phyloP scores from a whole-genome alignment of 2,329 filamentous ascomycete species.

The Neonectria hederae region DNA sequence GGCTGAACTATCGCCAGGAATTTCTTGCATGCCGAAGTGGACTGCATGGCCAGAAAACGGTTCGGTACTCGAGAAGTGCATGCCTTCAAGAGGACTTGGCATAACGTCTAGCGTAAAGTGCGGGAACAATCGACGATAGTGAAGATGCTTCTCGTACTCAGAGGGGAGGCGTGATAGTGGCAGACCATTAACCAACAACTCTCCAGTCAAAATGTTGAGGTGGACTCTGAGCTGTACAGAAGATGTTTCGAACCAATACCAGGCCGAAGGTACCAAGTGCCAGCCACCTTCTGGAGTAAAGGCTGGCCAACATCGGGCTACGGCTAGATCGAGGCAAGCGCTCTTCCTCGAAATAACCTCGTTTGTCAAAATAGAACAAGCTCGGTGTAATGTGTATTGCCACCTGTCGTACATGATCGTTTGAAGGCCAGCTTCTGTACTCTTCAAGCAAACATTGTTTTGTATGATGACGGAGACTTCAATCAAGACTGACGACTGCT shows the following conservation, averaged over 20 bases:
- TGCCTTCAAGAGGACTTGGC: slow-evolving; percentile 33
- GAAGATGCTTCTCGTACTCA: neutral
- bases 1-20: slow-evolving; percentile 17
- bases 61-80: slow-evolving; percentile 54
- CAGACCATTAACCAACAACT: slow-evolving; percentile 20
- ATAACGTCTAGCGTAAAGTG: slow-evolving; percentile 23
- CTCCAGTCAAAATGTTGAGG: slow-evolving; percentile 26
- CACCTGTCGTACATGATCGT: slow-evolving; percentile 19
- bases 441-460: slow-evolving; percentile 2
- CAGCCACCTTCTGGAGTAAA: slow-evolving; percentile 16
- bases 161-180: slow-evolving; percentile 18
- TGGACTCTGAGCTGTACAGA: slow-evolving; percentile 7
- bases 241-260: slow-evolving; percentile 17
- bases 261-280: slow-evolving; percentile 1
- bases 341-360: neutral
- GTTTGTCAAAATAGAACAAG: neutral
- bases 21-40: slow-evolving; percentile 49
- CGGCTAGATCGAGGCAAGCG: slow-evolving; percentile 23
- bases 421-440: neutral
- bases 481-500: slow-evolving; percentile 24
- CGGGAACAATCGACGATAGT: slow-evolving; percentile 26
- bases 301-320: slow-evolving; percentile 23
- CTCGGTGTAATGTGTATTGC: slow-evolving; percentile 13
- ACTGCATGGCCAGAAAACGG: slow-evolving; percentile 31
- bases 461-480: slow-evolving; percentile 21